Evolutionary conservation across 352 stramenopile genomes (phyloP).

Genomic region (Phytophthora sansomeana): DNA sequence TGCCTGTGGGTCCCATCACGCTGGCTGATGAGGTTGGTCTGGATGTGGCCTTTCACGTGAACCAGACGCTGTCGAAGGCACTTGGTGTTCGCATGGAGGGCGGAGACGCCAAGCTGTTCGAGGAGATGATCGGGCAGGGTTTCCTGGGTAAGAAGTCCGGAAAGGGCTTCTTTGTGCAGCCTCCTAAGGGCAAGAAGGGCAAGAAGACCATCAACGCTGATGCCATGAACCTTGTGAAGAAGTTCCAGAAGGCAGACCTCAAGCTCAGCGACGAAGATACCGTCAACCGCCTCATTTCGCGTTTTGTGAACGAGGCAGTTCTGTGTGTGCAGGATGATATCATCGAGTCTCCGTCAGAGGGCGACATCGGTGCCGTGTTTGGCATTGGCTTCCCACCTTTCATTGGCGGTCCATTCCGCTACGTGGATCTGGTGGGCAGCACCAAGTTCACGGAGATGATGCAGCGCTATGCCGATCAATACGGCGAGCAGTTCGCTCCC

Average conservation of each 20-base stretch:
- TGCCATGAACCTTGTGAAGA: constrained; percentile 82
- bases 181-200: constrained; percentile 88
- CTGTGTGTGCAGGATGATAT: constrained; percentile 98
- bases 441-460: constrained; percentile 97
- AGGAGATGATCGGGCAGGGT: constrained; percentile 96
- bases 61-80: constrained; percentile 92
- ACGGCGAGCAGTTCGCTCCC: constrained; percentile 97
- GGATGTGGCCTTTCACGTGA: constrained; percentile 97
- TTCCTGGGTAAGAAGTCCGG: constrained; percentile 97
- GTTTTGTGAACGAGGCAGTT: constrained; percentile 98
- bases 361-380: constrained; percentile 99
- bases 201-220: constrained; percentile 92
- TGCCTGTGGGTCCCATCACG: constrained; percentile 97
- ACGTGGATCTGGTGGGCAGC: constrained; percentile 95
- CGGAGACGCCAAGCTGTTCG: constrained; percentile 91
- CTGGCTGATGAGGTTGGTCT: constrained; percentile 97
- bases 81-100: constrained; percentile 96
- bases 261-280: constrained; percentile 87
- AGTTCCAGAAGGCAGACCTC: constrained; percentile 78
- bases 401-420: constrained; percentile 96
- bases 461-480: constrained; percentile 94
- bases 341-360: constrained; percentile 96
- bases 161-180: constrained; percentile 98
- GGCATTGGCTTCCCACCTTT: constrained; percentile 98
- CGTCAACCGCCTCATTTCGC: constrained; percentile 94